A percentile compares a stretch with the other conserved stretches of the same genome.
These are phyloP conservation scores for Pisolithus tinctorius DNA, from an alignment of 768 basidiomycete genomes.

Conservation along the genomic window DNA sequence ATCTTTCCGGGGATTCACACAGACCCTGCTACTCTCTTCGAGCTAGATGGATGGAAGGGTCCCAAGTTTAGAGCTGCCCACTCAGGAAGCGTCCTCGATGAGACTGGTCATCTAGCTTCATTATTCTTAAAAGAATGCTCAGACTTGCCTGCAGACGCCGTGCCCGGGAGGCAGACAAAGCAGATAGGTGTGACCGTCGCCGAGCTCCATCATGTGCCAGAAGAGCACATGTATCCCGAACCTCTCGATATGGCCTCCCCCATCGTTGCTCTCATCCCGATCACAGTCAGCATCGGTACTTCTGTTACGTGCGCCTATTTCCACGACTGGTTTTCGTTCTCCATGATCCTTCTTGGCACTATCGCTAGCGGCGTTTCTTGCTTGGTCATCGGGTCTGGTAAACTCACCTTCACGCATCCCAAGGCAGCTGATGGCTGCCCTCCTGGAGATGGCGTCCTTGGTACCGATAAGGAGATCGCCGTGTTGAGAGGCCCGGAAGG, in stretches of 20 bases:
- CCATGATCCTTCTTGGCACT: constrained; percentile 29
- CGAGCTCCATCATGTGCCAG: constrained; percentile 19
- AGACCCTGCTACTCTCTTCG: too few relatives aligned
- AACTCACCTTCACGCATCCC: constrained; percentile 21
- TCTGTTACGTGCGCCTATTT: constrained; percentile 24
- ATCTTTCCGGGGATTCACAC: too few relatives aligned
- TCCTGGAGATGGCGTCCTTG: constrained; percentile 26
- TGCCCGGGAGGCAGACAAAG: constrained; percentile 21
- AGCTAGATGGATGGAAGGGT: too few relatives aligned
- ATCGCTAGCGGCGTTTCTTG: constrained; percentile 26
- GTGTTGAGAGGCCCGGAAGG: constrained; percentile 24
- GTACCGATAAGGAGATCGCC: constrained; percentile 18
- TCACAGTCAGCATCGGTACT: constrained; percentile 21
- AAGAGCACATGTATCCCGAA: constrained; percentile 8
- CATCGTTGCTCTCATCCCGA: constrained; percentile 25
- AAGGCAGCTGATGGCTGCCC: constrained; percentile 19
- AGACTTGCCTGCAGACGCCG: constrained; percentile 2
- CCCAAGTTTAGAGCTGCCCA: constrained; percentile 6
- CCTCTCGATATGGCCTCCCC: constrained; percentile 16
- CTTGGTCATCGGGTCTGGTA: constrained; percentile 27
- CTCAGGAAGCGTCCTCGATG: constrained; percentile 25
- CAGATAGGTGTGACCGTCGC: constrained; percentile 22
- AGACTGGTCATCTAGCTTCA: constrained; percentile 26
- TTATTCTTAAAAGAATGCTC: constrained; percentile 23
- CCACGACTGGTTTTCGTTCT: constrained; percentile 28